These are phyloP conservation scores for Aspergillus luchuensis DNA, from an alignment of 2,329 filamentous ascomycete species.

Conservation along the genomic window DNA sequence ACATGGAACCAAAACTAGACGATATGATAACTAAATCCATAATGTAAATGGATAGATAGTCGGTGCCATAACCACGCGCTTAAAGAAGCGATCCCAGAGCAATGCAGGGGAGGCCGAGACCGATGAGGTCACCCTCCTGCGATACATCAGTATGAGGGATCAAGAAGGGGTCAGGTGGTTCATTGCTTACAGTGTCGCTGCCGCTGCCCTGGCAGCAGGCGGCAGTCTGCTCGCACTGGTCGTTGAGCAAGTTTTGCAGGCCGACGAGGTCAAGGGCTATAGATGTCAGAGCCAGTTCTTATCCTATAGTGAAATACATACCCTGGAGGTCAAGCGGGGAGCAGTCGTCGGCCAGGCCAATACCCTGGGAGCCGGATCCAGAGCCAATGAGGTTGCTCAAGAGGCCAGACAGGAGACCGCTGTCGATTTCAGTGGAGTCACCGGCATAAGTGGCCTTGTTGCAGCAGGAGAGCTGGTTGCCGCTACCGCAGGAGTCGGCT, in stretches of 20 bases:
- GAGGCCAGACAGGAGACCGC: slow-evolving; percentile 33
- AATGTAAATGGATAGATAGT: too few species aligned
- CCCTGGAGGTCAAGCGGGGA: slow-evolving; percentile 38
- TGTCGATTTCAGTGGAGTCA: slow-evolving; percentile 34
- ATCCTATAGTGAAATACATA: neutral
- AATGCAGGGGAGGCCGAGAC: slow-evolving; percentile 38
- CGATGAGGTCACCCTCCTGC: slow-evolving; percentile 35
- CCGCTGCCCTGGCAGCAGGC: slow-evolving; percentile 38
- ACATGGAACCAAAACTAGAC: too few species aligned
- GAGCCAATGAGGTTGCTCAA: slow-evolving; percentile 35
- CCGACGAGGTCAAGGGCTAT: slow-evolving; percentile 29
- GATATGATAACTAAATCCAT: too few species aligned
- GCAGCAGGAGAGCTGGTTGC: slow-evolving; percentile 41
- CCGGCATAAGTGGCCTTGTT: slow-evolving; percentile 39
- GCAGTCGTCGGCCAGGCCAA: slow-evolving; percentile 44
- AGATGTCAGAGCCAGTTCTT: neutral
- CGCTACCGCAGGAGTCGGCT: slow-evolving; percentile 37
- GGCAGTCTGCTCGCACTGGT: slow-evolving; percentile 43
- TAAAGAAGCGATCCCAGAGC: slow-evolving; percentile 41
- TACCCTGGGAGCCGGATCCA: slow-evolving; percentile 32
- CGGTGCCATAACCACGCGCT: neutral
- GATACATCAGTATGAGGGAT: neutral
- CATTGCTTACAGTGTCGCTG: slow-evolving; percentile 29
- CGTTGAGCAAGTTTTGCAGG: slow-evolving; percentile 36
- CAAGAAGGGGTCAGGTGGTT: neutral